Evolutionary conservation across 148 eudicot species (phyloP), one percentile per base, ranked within the genome.

Genomic region (Heliosperma pusillum): DNA sequence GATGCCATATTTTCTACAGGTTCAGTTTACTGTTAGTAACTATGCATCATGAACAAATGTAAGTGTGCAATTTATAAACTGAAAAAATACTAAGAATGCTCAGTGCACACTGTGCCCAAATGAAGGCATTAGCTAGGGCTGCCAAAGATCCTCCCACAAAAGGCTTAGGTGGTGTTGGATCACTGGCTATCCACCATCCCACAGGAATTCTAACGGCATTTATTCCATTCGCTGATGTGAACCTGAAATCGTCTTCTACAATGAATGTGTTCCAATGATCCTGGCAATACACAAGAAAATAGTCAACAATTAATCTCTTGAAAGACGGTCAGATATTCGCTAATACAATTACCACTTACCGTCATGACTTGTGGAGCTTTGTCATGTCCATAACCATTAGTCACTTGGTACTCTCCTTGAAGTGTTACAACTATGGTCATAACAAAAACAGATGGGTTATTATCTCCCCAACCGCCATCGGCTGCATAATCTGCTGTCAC

Each of bases 151-250:
- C 96, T 24, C 85, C 87, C 33, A 88, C 87, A 55, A 79, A 88
- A 47, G 92, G 96, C 56, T 36, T 66, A 17, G 91, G 91, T 3
- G 90, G 95, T 26, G 69, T 78, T 10, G 88, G 90, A 15, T 81
- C 89, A 45, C 82, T 78, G 3, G 82, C 87, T 33, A 84, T 90
- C 95, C 95, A 90, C 95, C 95, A 90, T 27, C 91, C 95, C 10
- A 90, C 88, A 1, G 95, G 95, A 72, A 90, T 85, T 58, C 90
- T 85, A 24, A 88, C 92, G 4, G 89, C 87, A 65, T 88, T 86
- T 12, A 87, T n/a, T 19, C 96, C 96, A 69, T 81, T 87, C 67
- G 79, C 76, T 12, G 86, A 80, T 17, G 88, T 82, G 80, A 88
- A 90, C 70, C 72, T 80, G 87, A 90, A 90, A 73, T 90, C 96